These are phyloP conservation scores for Striga asiatica DNA, from an alignment of 257 asterid species.

Conservation along the genomic window DNA sequence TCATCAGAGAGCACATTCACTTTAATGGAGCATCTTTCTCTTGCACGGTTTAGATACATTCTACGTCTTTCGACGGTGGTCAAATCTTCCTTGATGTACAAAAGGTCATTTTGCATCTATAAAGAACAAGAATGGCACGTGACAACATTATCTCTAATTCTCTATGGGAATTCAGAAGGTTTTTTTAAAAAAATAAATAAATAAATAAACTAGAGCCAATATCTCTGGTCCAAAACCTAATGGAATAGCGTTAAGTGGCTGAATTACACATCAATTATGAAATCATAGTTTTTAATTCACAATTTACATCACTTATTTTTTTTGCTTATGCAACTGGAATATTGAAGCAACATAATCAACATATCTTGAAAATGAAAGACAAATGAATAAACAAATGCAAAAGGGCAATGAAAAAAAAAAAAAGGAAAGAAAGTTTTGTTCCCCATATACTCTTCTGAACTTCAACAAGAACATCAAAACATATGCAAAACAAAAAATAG, in stretches of 20 bases:
- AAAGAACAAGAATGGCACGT: slow-evolving; percentile 9
- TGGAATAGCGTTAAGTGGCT: not conserved
- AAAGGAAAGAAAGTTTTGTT: not conserved
- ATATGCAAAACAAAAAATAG: not conserved
- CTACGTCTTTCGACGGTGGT: slow-evolving; percentile 60
- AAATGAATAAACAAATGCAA: not conserved
- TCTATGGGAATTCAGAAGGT: slow-evolving; percentile 5
- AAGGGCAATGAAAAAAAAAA: not conserved
- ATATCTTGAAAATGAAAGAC: not conserved
- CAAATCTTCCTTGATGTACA: slow-evolving; percentile 54
- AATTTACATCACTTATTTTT: slow-evolving; percentile 1
- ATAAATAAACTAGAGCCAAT: too few species aligned
- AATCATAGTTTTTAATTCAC: not conserved
- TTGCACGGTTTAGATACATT: slow-evolving; percentile 54
- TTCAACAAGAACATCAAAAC: not conserved
- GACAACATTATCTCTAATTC: not conserved
- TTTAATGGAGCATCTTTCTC: slow-evolving; percentile 42
- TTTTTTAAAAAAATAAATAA: too few species aligned
- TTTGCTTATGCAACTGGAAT: not conserved
- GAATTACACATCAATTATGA: not conserved
- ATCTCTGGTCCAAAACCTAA: not conserved
- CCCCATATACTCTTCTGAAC: not conserved
- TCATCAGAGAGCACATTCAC: slow-evolving; percentile 27
- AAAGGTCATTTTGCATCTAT: slow-evolving; percentile 60
- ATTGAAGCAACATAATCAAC: not conserved